Evolutionary conservation across 2,329 filamentous ascomycete genomes (phyloP), one percentile per base, ranked within the genome.

Genomic region (Ceratocystis ficicola): DNA sequence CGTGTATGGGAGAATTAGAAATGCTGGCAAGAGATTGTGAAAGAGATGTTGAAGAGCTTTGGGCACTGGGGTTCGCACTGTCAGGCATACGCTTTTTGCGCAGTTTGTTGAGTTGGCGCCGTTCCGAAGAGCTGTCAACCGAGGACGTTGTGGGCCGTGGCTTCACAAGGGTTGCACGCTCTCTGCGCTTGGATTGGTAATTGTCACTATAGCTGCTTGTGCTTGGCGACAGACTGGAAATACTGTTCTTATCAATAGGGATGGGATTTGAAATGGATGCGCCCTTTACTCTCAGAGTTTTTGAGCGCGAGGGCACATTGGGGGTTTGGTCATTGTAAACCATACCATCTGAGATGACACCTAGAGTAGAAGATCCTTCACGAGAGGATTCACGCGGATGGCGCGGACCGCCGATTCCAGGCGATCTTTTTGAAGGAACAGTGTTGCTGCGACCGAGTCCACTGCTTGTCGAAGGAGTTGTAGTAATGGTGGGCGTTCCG

Each of bases 371-470:
- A 36, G 66, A 25, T 7, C 66, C 63, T 22, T 68, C 67, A 17
- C 69, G 66, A 65, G 70, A 62, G 61, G 69, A 68, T 70, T 73
- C 64, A 70, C 75, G 75, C 41, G 83, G 81, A 71, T 91, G 88
- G n/a, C 88, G 82, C 5, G 83, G 82, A 1, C 85, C 81, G 50
- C 83, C 79, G 55, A 92, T 75, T 7, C 84, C 85, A 6, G 90
- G 90, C 0, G 90, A 94, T 73, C 88, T 87, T 73, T 95, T 95
- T 0, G 93, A 94, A 0, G 94, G 94, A 15, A 97, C 81, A 2
- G 94, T 99, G 73, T 97, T 97, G 76, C 93, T 96, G 67, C 83
- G 79, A 50, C 76, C 78, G 20, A 86, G 73, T 41, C 62, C 66
- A n/a, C 66, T 57, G 17, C 80, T 78, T 59, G 84, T 79, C 1